These are phyloP conservation scores for Discostella stelligeroides DNA, from an alignment of 108 stramenopile genomes.

Conservation along the genomic window DNA sequence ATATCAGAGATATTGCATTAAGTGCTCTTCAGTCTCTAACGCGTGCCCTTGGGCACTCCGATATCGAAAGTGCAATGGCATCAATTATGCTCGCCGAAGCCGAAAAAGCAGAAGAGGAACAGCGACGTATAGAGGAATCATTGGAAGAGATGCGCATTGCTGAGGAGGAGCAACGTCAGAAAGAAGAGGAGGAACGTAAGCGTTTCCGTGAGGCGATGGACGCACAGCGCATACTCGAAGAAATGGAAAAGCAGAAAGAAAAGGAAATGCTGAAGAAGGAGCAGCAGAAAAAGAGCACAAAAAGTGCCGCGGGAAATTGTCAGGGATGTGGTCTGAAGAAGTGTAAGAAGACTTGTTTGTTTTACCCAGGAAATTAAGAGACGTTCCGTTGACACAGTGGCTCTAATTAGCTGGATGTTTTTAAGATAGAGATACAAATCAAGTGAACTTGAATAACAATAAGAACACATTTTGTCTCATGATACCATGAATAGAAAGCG, in stretches of 20 bases:
- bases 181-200: constrained; percentile 81
- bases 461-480: too few relatives aligned
- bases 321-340: constrained; percentile 91
- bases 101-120: constrained; percentile 59
- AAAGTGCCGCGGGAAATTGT: constrained; percentile 73
- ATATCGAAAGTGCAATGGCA: constrained; percentile 60
- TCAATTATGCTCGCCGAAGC: constrained; percentile 53
- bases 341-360: constrained; percentile 86
- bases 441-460: too few relatives aligned
- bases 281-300: constrained; percentile 68
- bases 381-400: too few relatives aligned
- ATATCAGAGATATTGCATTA: constrained; percentile 94
- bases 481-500: too few relatives aligned
- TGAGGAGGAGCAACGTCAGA: constrained; percentile 65
- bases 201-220: constrained; percentile 91
- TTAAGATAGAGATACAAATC: too few relatives aligned
- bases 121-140: constrained; percentile 69
- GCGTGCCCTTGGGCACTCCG: constrained; percentile 81
- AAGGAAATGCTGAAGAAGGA: constrained; percentile 75
- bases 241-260: constrained; percentile 59
- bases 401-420: too few relatives aligned
- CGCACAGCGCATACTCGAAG: constrained; percentile 80
- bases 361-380: constrained; percentile 13
- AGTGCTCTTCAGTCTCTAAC: constrained; percentile 81
- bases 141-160: constrained; percentile 72